These are phyloP conservation scores for Wickerhamomyces sp. DNA, from an alignment of 1,139 yeast species.

Conservation along the genomic window DNA sequence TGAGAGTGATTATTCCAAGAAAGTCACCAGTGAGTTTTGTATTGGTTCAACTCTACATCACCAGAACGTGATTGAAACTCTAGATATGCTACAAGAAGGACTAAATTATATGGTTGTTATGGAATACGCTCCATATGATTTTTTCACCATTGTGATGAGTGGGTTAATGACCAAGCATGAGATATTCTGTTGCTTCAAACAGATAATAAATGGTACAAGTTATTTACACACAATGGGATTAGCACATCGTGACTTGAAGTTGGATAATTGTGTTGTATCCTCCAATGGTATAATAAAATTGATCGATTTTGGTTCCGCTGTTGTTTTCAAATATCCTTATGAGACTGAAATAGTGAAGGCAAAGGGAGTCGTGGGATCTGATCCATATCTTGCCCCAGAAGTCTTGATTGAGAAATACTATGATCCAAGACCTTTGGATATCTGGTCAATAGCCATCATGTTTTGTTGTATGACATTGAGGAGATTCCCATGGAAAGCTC, in stretches of 20 bases:
- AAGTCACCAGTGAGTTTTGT: slow-evolving; percentile 62
- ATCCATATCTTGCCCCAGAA: slow-evolving; percentile 79
- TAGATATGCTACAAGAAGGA: slow-evolving; percentile 55
- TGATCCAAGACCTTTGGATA: slow-evolving; percentile 69
- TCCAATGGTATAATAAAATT: slow-evolving; percentile 57
- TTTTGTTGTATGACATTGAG: slow-evolving; percentile 69
- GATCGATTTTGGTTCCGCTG: slow-evolving; percentile 77
- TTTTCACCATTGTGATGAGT: slow-evolving; percentile 73
- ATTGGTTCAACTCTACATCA: slow-evolving; percentile 59
- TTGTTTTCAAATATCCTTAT: slow-evolving; percentile 46
- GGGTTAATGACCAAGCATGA: slow-evolving; percentile 58
- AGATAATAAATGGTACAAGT: slow-evolving; percentile 54
- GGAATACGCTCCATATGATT: slow-evolving; percentile 75
- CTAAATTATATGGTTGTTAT: slow-evolving; percentile 54
- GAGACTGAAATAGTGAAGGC: slow-evolving; percentile 38
- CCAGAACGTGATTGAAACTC: slow-evolving; percentile 58
- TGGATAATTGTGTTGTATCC: slow-evolving; percentile 74
- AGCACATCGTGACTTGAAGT: slow-evolving; percentile 72
- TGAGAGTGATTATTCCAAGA: slow-evolving; percentile 50
- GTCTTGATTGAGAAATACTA: slow-evolving; percentile 46
- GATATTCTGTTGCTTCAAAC: slow-evolving; percentile 63
- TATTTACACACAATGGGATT: slow-evolving; percentile 64
- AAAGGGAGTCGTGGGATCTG: slow-evolving; percentile 75
- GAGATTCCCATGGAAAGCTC: slow-evolving; percentile 78
- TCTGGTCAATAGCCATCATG: slow-evolving; percentile 76